These are phyloP conservation scores for Chrysosporium queenslandicum DNA, from an alignment of 2,329 filamentous ascomycete species.

Conservation along the genomic window DNA sequence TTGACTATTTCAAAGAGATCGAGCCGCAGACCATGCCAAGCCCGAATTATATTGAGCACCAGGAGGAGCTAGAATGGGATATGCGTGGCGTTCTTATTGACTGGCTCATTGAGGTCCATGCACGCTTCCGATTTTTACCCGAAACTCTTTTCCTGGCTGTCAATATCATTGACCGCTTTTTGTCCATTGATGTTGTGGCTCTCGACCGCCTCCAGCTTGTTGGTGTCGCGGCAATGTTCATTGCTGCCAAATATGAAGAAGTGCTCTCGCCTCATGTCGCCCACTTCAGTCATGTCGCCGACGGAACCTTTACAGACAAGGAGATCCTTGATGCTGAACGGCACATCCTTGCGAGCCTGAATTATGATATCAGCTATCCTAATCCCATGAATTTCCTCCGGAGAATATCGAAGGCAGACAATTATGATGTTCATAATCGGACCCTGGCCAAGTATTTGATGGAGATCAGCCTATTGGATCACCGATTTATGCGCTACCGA, in stretches of 20 bases:
- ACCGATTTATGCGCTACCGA: conserved; percentile 81
- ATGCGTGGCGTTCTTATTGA: conserved; percentile 97
- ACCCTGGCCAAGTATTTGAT: conserved; percentile 96
- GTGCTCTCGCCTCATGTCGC: conserved; percentile 92
- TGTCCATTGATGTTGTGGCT: conserved; percentile 88
- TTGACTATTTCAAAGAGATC: conserved; percentile 76
- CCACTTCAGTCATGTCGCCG: conserved; percentile 94
- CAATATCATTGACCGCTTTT: conserved; percentile 95
- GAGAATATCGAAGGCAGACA: conserved; percentile 96
- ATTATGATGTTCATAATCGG: conserved; percentile 96
- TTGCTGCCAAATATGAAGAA: conserved; percentile 96
- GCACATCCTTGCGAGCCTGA: conserved; percentile 78
- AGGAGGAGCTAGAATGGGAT: conserved; percentile 94
- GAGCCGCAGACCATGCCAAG: conserved; percentile 72
- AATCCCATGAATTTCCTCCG: conserved; percentile 99
- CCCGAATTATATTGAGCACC: conserved; percentile 89
- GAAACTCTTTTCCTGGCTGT: conserved; percentile 91
- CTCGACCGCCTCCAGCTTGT: conserved; percentile 97
- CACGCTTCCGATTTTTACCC: conserved; percentile 78
- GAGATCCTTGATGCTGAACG: conserved; percentile 97
- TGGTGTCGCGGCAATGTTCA: conserved; percentile 87
- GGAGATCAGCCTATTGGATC: conserved; percentile 91
- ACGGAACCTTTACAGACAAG: conserved; percentile 88
- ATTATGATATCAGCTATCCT: conserved; percentile 96
- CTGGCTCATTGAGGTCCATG: conserved; percentile 94